phyloP scores from a whole-genome alignment of 2,329 filamentous ascomycete genomes.

The Colletotrichum sp. region DNA sequence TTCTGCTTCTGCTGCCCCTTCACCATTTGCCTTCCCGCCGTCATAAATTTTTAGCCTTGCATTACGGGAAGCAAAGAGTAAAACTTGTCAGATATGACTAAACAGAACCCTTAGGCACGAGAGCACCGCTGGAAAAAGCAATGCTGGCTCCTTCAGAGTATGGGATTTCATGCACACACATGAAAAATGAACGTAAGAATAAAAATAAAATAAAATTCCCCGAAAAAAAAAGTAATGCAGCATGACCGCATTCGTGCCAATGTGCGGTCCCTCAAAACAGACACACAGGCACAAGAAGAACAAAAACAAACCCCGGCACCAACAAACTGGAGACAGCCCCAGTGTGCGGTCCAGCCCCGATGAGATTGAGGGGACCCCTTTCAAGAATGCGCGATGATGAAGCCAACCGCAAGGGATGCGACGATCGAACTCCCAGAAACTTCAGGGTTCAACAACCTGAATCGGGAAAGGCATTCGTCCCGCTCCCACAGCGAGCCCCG shows the following conservation, averaged over 20 bases:
- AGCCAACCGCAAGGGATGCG: background rate
- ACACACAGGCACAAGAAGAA: background rate
- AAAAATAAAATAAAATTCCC: background rate
- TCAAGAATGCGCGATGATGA: background rate
- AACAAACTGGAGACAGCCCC: background rate
- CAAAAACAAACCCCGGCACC: background rate
- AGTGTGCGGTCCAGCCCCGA: background rate
- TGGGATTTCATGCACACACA: background rate
- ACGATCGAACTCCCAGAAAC: background rate
- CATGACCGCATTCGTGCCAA: background rate
- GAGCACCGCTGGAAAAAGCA: background rate
- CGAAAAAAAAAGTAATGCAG: background rate
- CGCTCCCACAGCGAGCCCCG: background rate
- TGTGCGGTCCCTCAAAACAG: background rate
- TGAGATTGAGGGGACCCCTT: background rate
- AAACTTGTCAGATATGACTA: background rate
- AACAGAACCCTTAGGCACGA: background rate
- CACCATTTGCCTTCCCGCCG: background rate
- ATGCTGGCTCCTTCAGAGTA: background rate
- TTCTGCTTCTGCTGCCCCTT: background rate
- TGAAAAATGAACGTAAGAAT: background rate
- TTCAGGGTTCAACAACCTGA: background rate
- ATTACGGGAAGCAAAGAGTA: background rate
- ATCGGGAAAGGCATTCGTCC: slow-evolving; percentile 6
- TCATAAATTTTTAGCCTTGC: background rate